Percentiles rank a stretch among this genome's conserved stretches.
Evolutionary conservation across 495 filamentous ascomycete species (phyloP).

Genomic region (Penicillium coffeae): DNA sequence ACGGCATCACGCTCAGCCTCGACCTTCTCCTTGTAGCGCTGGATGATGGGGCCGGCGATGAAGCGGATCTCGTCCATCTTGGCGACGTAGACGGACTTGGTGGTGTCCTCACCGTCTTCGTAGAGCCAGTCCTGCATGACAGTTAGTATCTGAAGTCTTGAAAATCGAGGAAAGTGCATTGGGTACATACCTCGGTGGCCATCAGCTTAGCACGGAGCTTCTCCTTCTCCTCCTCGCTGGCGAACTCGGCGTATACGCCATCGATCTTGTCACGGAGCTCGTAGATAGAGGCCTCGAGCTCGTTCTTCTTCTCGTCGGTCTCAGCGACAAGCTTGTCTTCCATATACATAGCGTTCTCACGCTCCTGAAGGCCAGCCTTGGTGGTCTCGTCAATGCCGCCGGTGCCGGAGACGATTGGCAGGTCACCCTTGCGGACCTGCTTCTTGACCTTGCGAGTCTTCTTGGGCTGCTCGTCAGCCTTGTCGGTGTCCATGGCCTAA

Average conservation of each 20-base stretch:
- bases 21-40: conserved; percentile 91
- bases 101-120: conserved; percentile 93
- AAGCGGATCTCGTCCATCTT: conserved; percentile 96
- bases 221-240: conserved; percentile 87
- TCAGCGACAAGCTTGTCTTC: conserved; percentile 98
- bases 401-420: conserved; percentile 81
- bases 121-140: conserved; percentile 81
- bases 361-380: conserved; percentile 64
- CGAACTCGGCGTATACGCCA: conserved; percentile 81
- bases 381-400: conserved; percentile 65
- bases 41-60: conserved; percentile 84
- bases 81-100: conserved; percentile 85
- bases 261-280: conserved; percentile 91
- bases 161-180: background rate
- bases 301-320: conserved; percentile 99
- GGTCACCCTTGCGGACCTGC: conserved; percentile 96
- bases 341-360: conserved; percentile 87
- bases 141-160: background rate
- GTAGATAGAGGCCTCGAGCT: conserved; percentile 96
- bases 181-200: conserved; percentile 70
- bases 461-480: conserved; percentile 69
- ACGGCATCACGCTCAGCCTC: conserved; percentile 82
- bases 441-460: conserved; percentile 99
- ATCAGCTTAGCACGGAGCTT: conserved; percentile 78
- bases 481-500: conserved; percentile 92